These are phyloP conservation scores for Eragrostis curvula DNA, from an alignment of 176 grass and related monocot species.

Conservation along the genomic window DNA sequence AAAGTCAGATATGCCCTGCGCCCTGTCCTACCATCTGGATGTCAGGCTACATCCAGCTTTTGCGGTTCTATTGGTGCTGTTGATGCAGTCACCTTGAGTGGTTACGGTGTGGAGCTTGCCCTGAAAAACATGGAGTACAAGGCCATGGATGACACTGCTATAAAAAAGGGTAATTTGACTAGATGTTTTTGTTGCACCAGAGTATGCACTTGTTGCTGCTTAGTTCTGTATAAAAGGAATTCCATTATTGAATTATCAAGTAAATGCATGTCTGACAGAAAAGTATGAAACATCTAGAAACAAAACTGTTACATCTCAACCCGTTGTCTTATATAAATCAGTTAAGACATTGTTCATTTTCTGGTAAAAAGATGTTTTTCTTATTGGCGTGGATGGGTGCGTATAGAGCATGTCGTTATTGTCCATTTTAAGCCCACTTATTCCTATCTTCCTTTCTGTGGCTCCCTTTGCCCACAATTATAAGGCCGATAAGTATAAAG, in stretches of 20 bases:
- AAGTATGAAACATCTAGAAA: slow-evolving; percentile 10
- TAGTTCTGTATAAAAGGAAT: slow-evolving; percentile 10
- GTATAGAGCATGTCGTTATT: too few species aligned
- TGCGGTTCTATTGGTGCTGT: slow-evolving; percentile 84
- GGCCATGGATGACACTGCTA: slow-evolving; percentile 90
- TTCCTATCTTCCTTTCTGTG: too few species aligned
- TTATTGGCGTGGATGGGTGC: background rate
- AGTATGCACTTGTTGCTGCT: background rate
- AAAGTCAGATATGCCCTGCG: slow-evolving; percentile 87
- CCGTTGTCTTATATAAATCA: background rate
- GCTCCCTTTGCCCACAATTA: too few species aligned
- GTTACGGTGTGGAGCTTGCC: slow-evolving; percentile 97
- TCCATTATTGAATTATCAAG: slow-evolving; percentile 14
- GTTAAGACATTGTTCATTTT: too few species aligned
- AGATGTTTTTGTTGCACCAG: slow-evolving; percentile 34
- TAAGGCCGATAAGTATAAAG: background rate
- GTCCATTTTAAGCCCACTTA: too few species aligned
- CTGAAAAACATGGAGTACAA: slow-evolving; percentile 99
- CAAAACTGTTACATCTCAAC: background rate
- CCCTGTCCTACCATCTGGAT: slow-evolving; percentile 85
- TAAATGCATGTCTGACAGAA: slow-evolving; percentile 2
- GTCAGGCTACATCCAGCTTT: slow-evolving; percentile 70
- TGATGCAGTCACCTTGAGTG: slow-evolving; percentile 92
- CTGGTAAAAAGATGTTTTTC: background rate
- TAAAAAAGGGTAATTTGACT: slow-evolving; percentile 79